phyloP scores from a whole-genome alignment of 441 rosid species.

The Isatis lusitanica region DNA sequence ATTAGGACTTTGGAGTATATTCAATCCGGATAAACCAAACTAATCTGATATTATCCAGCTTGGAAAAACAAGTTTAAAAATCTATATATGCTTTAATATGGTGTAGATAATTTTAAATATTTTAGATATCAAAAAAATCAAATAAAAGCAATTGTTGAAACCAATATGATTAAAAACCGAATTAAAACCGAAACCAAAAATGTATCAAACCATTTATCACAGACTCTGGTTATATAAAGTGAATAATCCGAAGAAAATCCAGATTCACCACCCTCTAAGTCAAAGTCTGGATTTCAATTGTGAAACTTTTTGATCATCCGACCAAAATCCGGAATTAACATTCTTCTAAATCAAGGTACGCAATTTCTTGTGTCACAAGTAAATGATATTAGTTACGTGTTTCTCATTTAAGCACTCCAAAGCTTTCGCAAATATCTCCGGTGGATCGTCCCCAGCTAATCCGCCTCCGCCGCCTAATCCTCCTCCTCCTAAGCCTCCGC shows the following conservation, averaged over 20 bases:
- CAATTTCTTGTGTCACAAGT: constrained; percentile 13
- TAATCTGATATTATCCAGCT: neutral
- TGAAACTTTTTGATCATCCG: neutral
- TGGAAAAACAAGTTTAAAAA: neutral
- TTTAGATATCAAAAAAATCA: neutral
- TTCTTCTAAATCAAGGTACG: neutral
- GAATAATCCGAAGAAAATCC: neutral
- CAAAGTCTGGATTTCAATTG: too few relatives aligned
- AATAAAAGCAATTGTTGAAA: neutral
- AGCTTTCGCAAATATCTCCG: constrained; percentile 65
- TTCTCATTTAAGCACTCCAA: constrained; percentile 70
- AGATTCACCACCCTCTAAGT: too few relatives aligned
- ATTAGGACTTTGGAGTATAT: neutral
- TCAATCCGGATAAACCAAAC: neutral
- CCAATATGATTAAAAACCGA: neutral
- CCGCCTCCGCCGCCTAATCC: constrained; percentile 7
- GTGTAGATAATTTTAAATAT: neutral
- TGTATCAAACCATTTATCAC: neutral
- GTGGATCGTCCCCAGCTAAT: constrained; percentile 38
- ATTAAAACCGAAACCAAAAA: neutral
- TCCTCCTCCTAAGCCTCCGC: constrained; percentile 3
- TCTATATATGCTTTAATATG: neutral
- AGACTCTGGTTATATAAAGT: too few relatives aligned
- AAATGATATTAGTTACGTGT: constrained; percentile 43
- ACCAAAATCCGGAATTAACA: neutral